These are phyloP conservation scores for Solanum virginianum DNA, from an alignment of 257 asterid genomes.

Conservation along the genomic window DNA sequence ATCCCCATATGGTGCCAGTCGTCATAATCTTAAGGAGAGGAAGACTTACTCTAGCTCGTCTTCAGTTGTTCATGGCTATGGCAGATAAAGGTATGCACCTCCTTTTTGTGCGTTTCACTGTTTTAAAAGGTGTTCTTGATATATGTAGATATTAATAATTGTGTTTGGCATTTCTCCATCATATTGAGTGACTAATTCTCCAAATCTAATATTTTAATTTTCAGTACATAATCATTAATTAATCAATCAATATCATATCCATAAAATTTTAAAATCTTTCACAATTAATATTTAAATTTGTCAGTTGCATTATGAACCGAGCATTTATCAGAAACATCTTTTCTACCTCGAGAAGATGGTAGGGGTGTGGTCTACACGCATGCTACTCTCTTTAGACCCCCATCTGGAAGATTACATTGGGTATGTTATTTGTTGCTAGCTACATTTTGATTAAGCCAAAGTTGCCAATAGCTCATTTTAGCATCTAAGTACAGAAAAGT, in stretches of 20 bases:
- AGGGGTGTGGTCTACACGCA: neutral
- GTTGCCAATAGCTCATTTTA: neutral
- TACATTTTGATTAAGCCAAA: neutral
- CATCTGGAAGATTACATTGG: neutral
- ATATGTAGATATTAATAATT: neutral
- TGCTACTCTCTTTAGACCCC: too few relatives aligned
- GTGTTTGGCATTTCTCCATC: neutral
- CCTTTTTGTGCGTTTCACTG: neutral
- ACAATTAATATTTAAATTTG: neutral
- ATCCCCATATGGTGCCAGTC: neutral
- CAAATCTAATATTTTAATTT: neutral
- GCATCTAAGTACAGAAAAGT: neutral
- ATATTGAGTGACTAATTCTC: neutral
- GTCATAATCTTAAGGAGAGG: neutral
- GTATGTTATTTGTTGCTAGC: neutral
- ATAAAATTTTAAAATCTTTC: neutral
- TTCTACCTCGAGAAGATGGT: neutral
- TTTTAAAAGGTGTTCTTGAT: neutral
- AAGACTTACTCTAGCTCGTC: neutral
- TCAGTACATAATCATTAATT: neutral
- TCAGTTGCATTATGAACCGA: neutral
- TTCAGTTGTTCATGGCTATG: neutral
- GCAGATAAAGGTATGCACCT: neutral
- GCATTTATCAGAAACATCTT: neutral
- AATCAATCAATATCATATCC: neutral